These are phyloP conservation scores for Achlya hypogyna DNA, from an alignment of 352 stramenopile species.

Conservation along the genomic window DNA sequence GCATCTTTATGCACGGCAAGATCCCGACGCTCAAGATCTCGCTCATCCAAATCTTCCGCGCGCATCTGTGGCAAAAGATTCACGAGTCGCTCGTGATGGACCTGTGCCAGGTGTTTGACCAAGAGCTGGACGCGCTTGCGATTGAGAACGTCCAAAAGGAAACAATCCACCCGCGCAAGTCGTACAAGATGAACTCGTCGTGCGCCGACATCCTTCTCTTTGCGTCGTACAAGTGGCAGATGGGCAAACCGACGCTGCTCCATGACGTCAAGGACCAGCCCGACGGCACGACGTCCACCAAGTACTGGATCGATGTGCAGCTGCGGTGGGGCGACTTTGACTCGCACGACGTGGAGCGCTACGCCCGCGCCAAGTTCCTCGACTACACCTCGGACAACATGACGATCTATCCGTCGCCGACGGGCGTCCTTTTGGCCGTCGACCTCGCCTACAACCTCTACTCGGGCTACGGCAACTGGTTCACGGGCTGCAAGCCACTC, in stretches of 20 bases:
- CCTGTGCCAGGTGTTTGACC: constrained; percentile 97
- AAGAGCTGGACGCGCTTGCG: constrained; percentile 98
- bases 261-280: constrained; percentile 97
- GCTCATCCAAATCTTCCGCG: constrained; percentile 94
- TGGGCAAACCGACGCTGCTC: constrained; percentile 65
- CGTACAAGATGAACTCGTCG: constrained; percentile 99
- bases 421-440: constrained; percentile 94
- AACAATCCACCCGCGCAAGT: constrained; percentile 99
- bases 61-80: constrained; percentile 99
- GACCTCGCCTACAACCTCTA: constrained; percentile 99
- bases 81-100: constrained; percentile 99
- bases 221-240: constrained; percentile 98
- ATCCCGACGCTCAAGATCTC: constrained; percentile 99
- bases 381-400: constrained; percentile 99
- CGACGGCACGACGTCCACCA: constrained; percentile 91
- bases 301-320: constrained; percentile 99
- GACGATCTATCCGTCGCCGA: constrained; percentile 99
- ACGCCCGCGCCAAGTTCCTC: constrained; percentile 98
- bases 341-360: constrained; percentile 99
- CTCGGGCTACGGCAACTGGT: constrained; percentile 99
- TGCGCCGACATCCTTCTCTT: constrained; percentile 99
- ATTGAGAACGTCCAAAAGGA: constrained; percentile 99
- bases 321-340: constrained; percentile 99
- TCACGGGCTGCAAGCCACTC: constrained; percentile 97
- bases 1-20: constrained; percentile 99